Base-by-base conservation (phyloP, 495 filamentous ascomycete genomes). In the Lindgomyces ingoldianus region DNA sequence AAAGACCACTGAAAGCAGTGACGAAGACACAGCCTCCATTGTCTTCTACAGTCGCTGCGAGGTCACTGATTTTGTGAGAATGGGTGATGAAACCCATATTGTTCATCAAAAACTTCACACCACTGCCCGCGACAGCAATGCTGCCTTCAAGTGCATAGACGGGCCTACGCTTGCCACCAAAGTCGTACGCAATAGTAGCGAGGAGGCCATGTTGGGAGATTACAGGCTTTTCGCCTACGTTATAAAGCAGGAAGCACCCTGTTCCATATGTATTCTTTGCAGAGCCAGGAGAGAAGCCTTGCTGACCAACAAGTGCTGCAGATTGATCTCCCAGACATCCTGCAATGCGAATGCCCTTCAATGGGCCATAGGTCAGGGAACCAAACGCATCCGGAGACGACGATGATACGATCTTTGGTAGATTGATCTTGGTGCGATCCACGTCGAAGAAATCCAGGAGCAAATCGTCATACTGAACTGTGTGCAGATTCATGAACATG, bases 251-350 rank as follows among this genome's bases (percentile, higher is more conserved):
- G 80, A 98, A 98, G 74, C 93, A 96, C 27, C 93, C 93, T 1
- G 93, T 98, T 42, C 93, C 93, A 64, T 96, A 98, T 1, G 93
- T 98, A 73, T 96, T 96, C 81, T 98, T 98, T 41, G 93, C 93
- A 66, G 82, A 82, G 50, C 93, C 93, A 1, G 92, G 88, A 12
- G 80, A 86, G 75, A 96, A 96, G 24, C 89, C 92, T 72, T 91
- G 90, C 74, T 98, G 93, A 44, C 93, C 93, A 42, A 98, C 93
- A 48, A 98, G 76, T 4, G 93, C 93, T 48, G 91, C 86, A 39
- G 93, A 96, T 74, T 98, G 93, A 74, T 98, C 93, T 61, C 93
- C 93, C 26, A 98, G 79, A 72, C 90, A 93, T 70, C 93, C 92
- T 19, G 89, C 86, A 68, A 98, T 96, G 45, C 78, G 85, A n/a